Base-by-base conservation (phyloP, 139 green algal species). In the Coelastrella sp. region DNA sequence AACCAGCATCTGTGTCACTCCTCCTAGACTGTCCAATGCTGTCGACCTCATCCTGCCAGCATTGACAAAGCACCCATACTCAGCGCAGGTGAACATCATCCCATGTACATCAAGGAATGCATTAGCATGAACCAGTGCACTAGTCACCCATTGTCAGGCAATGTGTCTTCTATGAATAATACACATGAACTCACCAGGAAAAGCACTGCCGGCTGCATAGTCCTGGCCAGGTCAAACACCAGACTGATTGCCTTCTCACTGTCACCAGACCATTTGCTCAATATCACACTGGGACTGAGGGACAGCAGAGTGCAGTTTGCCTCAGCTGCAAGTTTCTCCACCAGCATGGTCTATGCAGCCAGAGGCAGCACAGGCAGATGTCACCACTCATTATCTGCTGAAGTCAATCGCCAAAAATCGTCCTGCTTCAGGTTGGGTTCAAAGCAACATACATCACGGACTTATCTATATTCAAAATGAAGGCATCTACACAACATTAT, bases 251-350 rank as follows among this genome's bases (percentile, higher is more conserved):
- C 81, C 75, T 91, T 92, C 89, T 95, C 91, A 25, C 86, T 92
- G 71, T 94, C 90, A 0, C 90, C 90, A 9, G 81, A 87, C 90
- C 92, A 95, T 69, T 94, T 95, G 57, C 84, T 91, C 21, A 95
- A 89, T 34, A 94, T 64, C 15, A 86, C 72, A 37, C 83, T 89
- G 35, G 92, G 92, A 5, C 72, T 91, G 35, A 95, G 17, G 34
- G 75, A 59, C 62, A 95, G 89, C 81, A 95, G 86, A 3, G 78
- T 81, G 11, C 90, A 76, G 9, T 85, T 88, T 7, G 87, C 87
- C 84, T 94, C 89, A 0, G 92, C 89, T 1, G 91, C 89, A 30
- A 93, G 69, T 87, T 92, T 92, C 85, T 95, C 90, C 13, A 95
- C 91, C 21, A 95, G 85, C 89, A 94, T 86, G 1, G 92, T 95